Conservation (phyloP, 2,329 filamentous ascomycete species). For the Curvularia sp. region DNA sequence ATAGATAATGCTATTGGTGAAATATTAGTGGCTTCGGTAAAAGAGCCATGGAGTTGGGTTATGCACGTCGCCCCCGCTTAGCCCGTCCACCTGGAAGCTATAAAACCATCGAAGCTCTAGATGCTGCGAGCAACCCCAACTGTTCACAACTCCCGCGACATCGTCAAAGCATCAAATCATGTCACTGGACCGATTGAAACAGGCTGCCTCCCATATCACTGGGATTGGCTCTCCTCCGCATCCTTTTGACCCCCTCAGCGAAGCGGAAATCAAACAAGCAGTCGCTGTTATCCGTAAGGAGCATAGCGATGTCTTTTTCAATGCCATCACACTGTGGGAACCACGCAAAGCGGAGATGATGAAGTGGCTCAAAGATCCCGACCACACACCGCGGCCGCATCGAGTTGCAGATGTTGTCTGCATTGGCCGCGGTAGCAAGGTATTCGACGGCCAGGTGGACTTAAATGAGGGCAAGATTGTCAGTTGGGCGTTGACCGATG, state of each 20-base stretch:
- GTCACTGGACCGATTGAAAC: constrained; percentile 69
- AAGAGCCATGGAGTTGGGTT: constrained; percentile 1
- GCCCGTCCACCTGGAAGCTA: constrained; percentile 16
- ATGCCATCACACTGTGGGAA: constrained; percentile 84
- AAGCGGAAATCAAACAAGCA: constrained; percentile 74
- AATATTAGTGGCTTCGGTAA: background rate
- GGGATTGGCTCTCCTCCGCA: constrained; percentile 64
- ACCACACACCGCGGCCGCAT: constrained; percentile 66
- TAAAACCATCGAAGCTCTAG: constrained; percentile 28
- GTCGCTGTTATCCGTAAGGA: constrained; percentile 73
- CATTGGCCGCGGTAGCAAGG: constrained; percentile 77
- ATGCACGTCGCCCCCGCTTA: constrained; percentile 4
- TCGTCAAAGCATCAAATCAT: constrained; percentile 54
- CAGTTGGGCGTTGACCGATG: constrained; percentile 76
- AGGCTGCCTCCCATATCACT: constrained; percentile 67
- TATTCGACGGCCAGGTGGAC: constrained; percentile 84
- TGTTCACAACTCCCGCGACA: constrained; percentile 7
- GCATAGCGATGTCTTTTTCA: constrained; percentile 78
- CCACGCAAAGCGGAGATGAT: constrained; percentile 85
- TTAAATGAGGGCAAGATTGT: constrained; percentile 70
- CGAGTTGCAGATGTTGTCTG: constrained; percentile 83
- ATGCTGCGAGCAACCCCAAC: background rate
- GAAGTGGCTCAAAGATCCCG: constrained; percentile 74
- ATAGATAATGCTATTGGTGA: constrained; percentile 12
- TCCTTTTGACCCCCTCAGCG: constrained; percentile 78